Conservation (phyloP, 2,329 filamentous ascomycete genomes). For the Penicillium sp. region DNA sequence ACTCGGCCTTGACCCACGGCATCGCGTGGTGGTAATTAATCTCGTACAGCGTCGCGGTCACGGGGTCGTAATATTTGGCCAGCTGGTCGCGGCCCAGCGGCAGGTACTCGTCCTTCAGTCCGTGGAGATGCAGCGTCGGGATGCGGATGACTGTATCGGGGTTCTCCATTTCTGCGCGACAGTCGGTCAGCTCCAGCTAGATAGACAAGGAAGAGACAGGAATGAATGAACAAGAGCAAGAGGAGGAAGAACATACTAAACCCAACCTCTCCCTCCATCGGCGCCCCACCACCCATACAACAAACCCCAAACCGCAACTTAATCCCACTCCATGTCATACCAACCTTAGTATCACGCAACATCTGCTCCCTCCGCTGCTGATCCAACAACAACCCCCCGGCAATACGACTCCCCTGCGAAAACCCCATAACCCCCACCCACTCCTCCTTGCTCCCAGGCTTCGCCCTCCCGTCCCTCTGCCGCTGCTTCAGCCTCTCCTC, state of each 20-base stretch:
- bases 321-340: neutral
- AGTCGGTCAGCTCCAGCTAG: neutral
- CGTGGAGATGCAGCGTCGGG: conserved; percentile 30
- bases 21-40: conserved; percentile 33
- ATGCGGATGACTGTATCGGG: conserved; percentile 13
- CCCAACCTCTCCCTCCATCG: conserved; percentile 28
- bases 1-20: conserved; percentile 29
- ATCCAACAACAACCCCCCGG: conserved; percentile 26
- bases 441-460: conserved; percentile 3
- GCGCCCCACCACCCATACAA: conserved; percentile 26
- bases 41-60: conserved; percentile 20
- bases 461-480: too few species aligned
- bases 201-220: neutral
- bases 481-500: conserved; percentile 11
- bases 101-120: conserved; percentile 26
- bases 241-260: conserved; percentile 17
- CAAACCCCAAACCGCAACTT: conserved; percentile 25
- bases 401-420: conserved; percentile 27
- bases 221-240: neutral
- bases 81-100: conserved; percentile 23
- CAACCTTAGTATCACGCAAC: neutral
- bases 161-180: neutral
- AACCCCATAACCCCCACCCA: conserved; percentile 32
- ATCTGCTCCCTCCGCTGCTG: conserved; percentile 24
- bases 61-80: conserved; percentile 20